These are phyloP conservation scores for Eucalyptus pauciflora DNA, from an alignment of 345 rosid genomes.

Conservation along the genomic window DNA sequence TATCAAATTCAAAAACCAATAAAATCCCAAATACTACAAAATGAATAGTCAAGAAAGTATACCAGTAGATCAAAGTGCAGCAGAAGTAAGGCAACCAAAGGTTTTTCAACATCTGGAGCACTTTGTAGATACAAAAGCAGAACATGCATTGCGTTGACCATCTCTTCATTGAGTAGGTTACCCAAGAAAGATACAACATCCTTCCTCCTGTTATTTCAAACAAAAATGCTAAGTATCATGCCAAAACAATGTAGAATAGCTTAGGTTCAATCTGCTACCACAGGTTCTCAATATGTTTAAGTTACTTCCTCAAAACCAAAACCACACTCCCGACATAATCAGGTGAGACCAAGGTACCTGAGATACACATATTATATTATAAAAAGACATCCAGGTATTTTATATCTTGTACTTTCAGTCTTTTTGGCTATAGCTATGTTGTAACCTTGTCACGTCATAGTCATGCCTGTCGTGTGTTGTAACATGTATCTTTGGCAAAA, in stretches of 20 bases:
- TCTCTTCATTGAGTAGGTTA: constrained; percentile 22
- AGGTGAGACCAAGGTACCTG: not conserved
- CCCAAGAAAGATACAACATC: constrained; percentile 13
- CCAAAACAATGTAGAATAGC: not conserved
- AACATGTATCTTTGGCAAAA: not conserved
- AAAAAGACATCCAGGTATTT: not conserved
- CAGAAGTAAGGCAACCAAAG: constrained; percentile 33
- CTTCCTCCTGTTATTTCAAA: constrained; percentile 21
- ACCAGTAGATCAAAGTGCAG: constrained; percentile 44
- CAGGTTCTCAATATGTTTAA: not conserved
- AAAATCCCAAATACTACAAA: not conserved
- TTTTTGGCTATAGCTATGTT: not conserved
- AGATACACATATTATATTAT: not conserved
- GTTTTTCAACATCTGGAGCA: constrained; percentile 20
- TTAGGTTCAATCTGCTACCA: not conserved
- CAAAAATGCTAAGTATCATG: not conserved
- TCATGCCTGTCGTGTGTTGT: not conserved
- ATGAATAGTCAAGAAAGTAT: not conserved
- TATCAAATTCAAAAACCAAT: not conserved
- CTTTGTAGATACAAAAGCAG: constrained; percentile 31
- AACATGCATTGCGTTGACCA: constrained; percentile 23
- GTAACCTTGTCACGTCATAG: not conserved
- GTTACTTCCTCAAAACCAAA: not conserved
- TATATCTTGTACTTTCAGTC: not conserved
- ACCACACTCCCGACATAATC: not conserved